Evolutionary conservation across 805 yeast species (phyloP).

Genomic region (Dipodascopsis uninucleata): DNA sequence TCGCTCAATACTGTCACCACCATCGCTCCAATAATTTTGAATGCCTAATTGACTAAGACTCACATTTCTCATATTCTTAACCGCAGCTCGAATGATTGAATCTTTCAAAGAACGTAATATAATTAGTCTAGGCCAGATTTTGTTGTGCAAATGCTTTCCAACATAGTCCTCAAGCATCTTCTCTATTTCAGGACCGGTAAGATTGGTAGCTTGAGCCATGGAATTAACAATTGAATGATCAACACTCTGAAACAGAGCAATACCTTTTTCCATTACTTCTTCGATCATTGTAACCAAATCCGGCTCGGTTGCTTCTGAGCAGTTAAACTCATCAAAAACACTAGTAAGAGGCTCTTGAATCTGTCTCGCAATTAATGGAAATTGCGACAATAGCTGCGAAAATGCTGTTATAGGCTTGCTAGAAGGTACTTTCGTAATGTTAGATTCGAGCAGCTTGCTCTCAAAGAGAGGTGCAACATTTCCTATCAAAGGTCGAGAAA

Average conservation of each 20-base stretch:
- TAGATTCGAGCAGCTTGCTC: slow-evolving; percentile 1
- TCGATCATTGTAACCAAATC: slow-evolving; percentile 36
- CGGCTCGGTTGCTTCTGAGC: slow-evolving; percentile 34
- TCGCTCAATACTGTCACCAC: slow-evolving; percentile 39
- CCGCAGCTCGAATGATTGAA: slow-evolving; percentile 29
- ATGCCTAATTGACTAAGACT: slow-evolving; percentile 45
- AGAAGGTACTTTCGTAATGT: background rate
- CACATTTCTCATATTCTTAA: slow-evolving; percentile 33
- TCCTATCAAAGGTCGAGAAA: slow-evolving; percentile 27
- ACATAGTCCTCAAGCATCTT: slow-evolving; percentile 62
- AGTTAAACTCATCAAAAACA: slow-evolving; percentile 41
- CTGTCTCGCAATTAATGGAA: slow-evolving; percentile 40
- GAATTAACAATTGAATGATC: slow-evolving; percentile 30
- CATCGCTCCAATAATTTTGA: slow-evolving; percentile 34
- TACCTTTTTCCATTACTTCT: slow-evolving; percentile 35
- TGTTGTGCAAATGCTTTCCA: slow-evolving; percentile 63
- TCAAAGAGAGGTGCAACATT: slow-evolving; percentile 20
- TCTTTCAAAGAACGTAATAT: slow-evolving; percentile 32
- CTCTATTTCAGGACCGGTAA: slow-evolving; percentile 41
- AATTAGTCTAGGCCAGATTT: slow-evolving; percentile 54
- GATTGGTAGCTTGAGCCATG: slow-evolving; percentile 30
- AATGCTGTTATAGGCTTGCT: slow-evolving; percentile 32
- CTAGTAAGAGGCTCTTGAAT: slow-evolving; percentile 42
- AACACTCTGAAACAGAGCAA: slow-evolving; percentile 37
- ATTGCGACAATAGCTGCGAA: slow-evolving; percentile 41